phyloP scores from a whole-genome alignment of 1,139 yeast genomes.

The Saccharomycopsis phalli region DNA sequence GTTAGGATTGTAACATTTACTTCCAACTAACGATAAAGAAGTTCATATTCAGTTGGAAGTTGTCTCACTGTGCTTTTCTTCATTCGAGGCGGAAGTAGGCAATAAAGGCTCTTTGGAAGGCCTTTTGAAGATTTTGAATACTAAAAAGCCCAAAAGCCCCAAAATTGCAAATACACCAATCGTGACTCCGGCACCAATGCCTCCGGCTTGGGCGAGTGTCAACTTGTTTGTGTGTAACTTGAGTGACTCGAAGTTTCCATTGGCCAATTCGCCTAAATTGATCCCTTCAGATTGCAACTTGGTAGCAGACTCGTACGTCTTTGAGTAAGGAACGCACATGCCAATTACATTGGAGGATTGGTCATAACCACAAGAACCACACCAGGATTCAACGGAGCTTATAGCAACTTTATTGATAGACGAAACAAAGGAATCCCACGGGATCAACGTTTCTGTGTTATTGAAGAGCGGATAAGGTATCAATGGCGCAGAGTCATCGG shows the following conservation, averaged over 20 bases:
- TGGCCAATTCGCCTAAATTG: conserved; percentile 23
- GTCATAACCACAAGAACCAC: conserved; percentile 29
- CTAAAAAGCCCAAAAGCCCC: conserved; percentile 19
- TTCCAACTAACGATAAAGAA: too few species aligned
- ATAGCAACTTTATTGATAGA: conserved; percentile 26
- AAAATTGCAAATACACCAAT: conserved; percentile 30
- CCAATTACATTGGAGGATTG: conserved; percentile 22
- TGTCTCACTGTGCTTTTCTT: too few species aligned
- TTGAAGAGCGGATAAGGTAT: conserved; percentile 32
- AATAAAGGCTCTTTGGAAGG: too few species aligned
- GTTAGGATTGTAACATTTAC: too few species aligned
- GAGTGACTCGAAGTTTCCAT: conserved; percentile 24
- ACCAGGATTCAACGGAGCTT: conserved; percentile 30
- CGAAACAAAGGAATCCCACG: conserved; percentile 30
- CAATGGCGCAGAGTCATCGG: conserved; percentile 28
- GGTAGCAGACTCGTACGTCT: conserved; percentile 26
- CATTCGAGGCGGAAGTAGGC: too few species aligned
- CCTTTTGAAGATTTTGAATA: background rate
- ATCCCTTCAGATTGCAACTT: conserved; percentile 26
- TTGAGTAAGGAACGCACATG: conserved; percentile 30
- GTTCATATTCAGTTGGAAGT: too few species aligned
- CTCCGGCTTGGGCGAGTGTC: conserved; percentile 36
- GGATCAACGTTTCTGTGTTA: conserved; percentile 24
- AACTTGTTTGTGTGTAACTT: conserved; percentile 20
- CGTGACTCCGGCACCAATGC: conserved; percentile 43